Percentiles rank a stretch among this genome's conserved stretches.
These are phyloP conservation scores for Teratosphaeria epicoccoides DNA, from an alignment of 2,329 filamentous ascomycete species.

Conservation along the genomic window DNA sequence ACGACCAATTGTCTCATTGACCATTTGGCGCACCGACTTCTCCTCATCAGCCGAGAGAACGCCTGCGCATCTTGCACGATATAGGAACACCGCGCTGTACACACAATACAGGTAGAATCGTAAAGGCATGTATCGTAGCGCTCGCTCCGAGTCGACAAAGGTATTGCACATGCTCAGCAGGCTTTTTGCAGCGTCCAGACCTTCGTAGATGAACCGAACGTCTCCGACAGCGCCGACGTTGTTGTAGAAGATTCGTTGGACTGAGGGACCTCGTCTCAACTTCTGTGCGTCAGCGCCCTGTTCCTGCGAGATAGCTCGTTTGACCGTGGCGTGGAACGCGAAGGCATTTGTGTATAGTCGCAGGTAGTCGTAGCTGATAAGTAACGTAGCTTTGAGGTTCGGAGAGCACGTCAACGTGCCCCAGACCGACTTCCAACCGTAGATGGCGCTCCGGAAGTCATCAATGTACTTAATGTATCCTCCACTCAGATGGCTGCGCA, in stretches of 20 bases:
- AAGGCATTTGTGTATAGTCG: conserved; percentile 66
- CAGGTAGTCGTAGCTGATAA: conserved; percentile 63
- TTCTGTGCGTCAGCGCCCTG: conserved; percentile 10
- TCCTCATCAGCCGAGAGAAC: conserved; percentile 39
- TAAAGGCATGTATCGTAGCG: conserved; percentile 38
- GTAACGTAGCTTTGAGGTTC: conserved; percentile 54
- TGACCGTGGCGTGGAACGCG: conserved; percentile 60
- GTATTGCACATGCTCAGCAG: conserved; percentile 41
- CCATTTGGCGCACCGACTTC: conserved; percentile 35
- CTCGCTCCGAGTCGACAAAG: conserved; percentile 38
- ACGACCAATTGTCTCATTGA: conserved; percentile 35
- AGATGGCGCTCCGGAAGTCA: conserved; percentile 58
- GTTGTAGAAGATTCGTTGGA: conserved; percentile 38
- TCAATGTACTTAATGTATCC: conserved; percentile 68
- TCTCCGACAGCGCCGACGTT: conserved; percentile 40
- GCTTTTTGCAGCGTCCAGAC: conserved; percentile 39
- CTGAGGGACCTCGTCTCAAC: conserved; percentile 23
- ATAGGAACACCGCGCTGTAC: conserved; percentile 40
- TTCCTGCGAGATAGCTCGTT: conserved; percentile 27
- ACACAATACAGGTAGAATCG: conserved; percentile 41
- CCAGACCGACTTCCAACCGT: conserved; percentile 62
- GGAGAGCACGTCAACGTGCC: conserved; percentile 55
- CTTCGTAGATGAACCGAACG: conserved; percentile 41
- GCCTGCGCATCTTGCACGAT: conserved; percentile 38
- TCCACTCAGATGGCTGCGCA: conserved; percentile 58